phyloP scores from a whole-genome alignment of 805 yeast genomes.

The Metschnikowia gruessii region DNA sequence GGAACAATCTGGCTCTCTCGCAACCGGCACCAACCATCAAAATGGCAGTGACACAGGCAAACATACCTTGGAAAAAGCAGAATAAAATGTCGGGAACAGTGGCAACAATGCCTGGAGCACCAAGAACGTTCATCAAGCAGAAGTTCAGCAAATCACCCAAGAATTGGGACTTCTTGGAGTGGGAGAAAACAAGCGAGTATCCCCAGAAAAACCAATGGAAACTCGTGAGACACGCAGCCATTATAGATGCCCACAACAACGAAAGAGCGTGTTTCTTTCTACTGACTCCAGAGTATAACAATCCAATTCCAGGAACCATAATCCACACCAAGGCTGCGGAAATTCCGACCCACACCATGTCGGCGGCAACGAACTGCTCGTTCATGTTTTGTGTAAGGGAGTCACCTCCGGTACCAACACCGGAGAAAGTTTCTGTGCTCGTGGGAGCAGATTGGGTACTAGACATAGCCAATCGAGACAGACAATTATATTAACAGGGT shows the following conservation, averaged over 20 bases:
- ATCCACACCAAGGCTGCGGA: constrained; percentile 86
- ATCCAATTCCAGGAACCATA: constrained; percentile 95
- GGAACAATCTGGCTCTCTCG: constrained; percentile 94
- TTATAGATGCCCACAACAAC: constrained; percentile 88
- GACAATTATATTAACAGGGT: background rate
- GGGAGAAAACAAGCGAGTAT: constrained; percentile 77
- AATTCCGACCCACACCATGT: constrained; percentile 82
- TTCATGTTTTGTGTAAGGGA: constrained; percentile 71
- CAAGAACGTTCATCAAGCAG: constrained; percentile 76
- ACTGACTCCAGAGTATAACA: constrained; percentile 88
- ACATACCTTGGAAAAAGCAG: constrained; percentile 94
- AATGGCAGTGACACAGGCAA: constrained; percentile 89
- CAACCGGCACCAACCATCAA: constrained; percentile 97
- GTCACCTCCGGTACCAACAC: constrained; percentile 63
- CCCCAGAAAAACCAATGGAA: constrained; percentile 96
- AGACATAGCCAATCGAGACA: constrained; percentile 5
- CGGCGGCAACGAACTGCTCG: constrained; percentile 64
- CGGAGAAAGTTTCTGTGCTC: constrained; percentile 10
- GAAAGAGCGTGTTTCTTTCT: constrained; percentile 96
- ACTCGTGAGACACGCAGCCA: constrained; percentile 76
- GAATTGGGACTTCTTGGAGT: constrained; percentile 57
- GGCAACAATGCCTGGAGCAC: constrained; percentile 66
- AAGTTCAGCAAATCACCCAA: constrained; percentile 82
- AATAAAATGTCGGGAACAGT: constrained; percentile 88
- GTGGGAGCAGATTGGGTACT: constrained; percentile 6